These are phyloP conservation scores for Excoecaria cochinchinensis DNA, from an alignment of 345 rosid species.

Conservation along the genomic window DNA sequence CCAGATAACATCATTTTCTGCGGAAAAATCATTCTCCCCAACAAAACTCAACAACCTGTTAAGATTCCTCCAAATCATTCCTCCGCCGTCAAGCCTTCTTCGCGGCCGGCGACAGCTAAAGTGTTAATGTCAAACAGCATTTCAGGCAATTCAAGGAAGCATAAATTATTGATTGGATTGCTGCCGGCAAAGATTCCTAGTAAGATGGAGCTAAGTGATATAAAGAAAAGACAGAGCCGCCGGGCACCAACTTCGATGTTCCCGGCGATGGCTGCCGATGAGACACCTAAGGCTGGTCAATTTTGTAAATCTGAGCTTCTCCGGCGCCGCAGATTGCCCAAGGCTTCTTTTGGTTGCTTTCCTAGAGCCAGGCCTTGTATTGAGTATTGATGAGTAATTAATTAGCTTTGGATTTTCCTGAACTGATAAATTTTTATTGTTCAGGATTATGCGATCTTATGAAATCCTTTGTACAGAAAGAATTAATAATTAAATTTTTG, in stretches of 20 bases:
- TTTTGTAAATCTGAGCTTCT: neutral
- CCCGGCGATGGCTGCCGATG: slow-evolving; percentile 1
- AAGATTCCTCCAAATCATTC: neutral
- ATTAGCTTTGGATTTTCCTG: too few species aligned
- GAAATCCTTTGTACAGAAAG: too few species aligned
- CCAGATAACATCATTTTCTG: neutral
- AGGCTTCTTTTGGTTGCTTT: neutral
- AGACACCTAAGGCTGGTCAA: neutral
- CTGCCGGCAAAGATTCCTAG: slow-evolving; percentile 25
- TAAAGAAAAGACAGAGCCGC: slow-evolving; percentile 39
- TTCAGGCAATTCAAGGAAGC: neutral
- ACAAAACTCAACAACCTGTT: neutral
- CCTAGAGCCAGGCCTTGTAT: neutral
- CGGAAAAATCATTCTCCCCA: neutral
- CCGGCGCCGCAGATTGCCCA: neutral
- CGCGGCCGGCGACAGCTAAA: neutral
- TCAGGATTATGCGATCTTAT: too few species aligned
- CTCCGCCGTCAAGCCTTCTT: neutral
- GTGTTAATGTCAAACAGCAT: neutral
- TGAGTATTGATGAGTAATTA: neutral
- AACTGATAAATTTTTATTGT: too few species aligned
- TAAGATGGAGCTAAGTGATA: slow-evolving; percentile 39
- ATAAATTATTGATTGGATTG: neutral
- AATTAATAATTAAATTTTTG: too few species aligned
- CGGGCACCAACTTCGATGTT: slow-evolving; percentile 30